Evolutionary conservation across 768 basidiomycete genomes (phyloP).

Genomic region (Amanita exitialis): DNA sequence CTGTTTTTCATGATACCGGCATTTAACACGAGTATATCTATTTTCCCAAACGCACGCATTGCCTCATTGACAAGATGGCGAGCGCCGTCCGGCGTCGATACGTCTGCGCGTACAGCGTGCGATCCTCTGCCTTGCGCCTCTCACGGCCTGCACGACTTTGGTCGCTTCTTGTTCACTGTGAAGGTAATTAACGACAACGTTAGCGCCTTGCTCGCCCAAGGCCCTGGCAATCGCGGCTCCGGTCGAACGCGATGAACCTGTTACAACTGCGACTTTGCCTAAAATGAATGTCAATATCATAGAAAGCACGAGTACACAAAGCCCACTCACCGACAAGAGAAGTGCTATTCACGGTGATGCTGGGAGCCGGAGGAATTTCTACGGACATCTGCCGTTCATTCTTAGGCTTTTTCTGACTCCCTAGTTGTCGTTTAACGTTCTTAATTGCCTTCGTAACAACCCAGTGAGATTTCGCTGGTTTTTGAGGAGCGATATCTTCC

Average conservation of each 20-base stretch:
- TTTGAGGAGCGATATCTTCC: background rate
- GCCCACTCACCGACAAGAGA: background rate
- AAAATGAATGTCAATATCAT: background rate
- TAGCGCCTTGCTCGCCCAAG: constrained; percentile 47
- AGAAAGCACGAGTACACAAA: background rate
- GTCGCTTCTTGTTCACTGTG: constrained; percentile 29
- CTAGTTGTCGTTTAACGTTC: background rate
- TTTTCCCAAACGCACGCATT: constrained; percentile 34
- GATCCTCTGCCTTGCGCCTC: constrained; percentile 30
- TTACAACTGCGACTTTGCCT: constrained; percentile 50
- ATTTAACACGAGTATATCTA: constrained; percentile 53
- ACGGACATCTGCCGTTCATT: background rate
- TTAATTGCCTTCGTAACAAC: constrained; percentile 1
- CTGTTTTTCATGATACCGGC: constrained; percentile 47
- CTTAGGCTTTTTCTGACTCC: background rate
- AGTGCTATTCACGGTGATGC: constrained; percentile 2
- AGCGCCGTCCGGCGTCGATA: constrained; percentile 36
- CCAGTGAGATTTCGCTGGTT: background rate
- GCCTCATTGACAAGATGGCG: constrained; percentile 37
- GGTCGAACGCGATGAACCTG: constrained; percentile 50
- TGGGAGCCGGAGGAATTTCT: constrained; percentile 1
- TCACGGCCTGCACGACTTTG: constrained; percentile 37
- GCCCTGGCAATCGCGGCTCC: constrained; percentile 44
- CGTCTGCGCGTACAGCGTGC: constrained; percentile 44
- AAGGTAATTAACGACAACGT: constrained; percentile 49